Conservation (phyloP, 805 yeast genomes). For the Lachancea quebecensis region DNA sequence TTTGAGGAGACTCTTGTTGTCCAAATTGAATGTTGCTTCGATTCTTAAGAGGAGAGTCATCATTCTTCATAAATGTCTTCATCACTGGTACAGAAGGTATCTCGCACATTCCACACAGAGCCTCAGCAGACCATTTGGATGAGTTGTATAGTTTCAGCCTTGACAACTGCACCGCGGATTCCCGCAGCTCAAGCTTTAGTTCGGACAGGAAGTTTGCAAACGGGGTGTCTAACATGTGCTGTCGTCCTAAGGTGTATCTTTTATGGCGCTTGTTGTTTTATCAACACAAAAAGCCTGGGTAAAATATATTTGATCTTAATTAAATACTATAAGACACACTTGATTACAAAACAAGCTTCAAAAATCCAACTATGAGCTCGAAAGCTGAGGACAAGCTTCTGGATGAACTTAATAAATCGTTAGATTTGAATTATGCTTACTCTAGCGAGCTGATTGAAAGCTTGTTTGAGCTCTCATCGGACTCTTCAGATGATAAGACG, state of each 20-base stretch:
- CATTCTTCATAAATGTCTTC: conserved; percentile 12
- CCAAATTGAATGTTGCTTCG: conserved; percentile 3
- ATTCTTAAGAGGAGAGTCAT: conserved; percentile 20
- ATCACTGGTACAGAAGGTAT: conserved; percentile 4
- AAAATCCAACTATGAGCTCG: conserved; percentile 1
- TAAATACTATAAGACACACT: not conserved
- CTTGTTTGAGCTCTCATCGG: conserved; percentile 12
- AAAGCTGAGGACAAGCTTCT: conserved; percentile 15
- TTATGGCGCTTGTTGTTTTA: no score
- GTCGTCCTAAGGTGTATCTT: no score
- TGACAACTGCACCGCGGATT: conserved; percentile 40
- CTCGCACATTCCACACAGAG: conserved; percentile 51
- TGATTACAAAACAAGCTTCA: not conserved
- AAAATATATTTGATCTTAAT: not conserved
- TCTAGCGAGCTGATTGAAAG: conserved; percentile 11
- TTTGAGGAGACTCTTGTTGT: not conserved
- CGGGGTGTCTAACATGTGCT: not conserved
- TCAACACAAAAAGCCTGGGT: no score
- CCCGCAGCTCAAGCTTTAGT: conserved; percentile 27
- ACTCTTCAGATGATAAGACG: conserved; percentile 13
- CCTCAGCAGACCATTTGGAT: conserved; percentile 83
- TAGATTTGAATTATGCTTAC: conserved; percentile 18
- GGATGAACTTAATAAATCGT: conserved; percentile 21
- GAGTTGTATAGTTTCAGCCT: conserved; percentile 59
- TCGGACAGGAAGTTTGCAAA: conserved; percentile 7